A percentile compares a stretch with the other conserved stretches of the same genome.
Evolutionary conservation across 2,329 filamentous ascomycete species (phyloP).

Genomic region (Fusarium bulbicola): DNA sequence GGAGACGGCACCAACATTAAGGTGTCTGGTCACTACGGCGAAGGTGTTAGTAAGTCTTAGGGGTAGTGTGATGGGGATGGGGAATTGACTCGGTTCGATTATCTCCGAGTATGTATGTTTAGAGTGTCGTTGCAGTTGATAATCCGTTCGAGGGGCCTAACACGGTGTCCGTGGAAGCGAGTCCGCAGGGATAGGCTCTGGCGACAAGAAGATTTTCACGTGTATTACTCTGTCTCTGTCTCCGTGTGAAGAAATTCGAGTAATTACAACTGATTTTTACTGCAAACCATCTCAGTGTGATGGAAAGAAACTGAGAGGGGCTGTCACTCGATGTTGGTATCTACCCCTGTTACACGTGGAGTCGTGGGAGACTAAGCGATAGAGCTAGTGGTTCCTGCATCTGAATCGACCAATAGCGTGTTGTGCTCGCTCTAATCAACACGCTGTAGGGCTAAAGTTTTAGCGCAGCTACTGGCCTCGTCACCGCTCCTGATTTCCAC

Average conservation of each 20-base stretch:
- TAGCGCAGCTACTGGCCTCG: not conserved
- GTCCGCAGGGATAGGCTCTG: not conserved
- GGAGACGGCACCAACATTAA: not conserved
- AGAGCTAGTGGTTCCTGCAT: conserved; percentile 21
- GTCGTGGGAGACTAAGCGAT: conserved; percentile 9
- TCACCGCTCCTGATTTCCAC: conserved; percentile 12
- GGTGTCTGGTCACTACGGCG: not conserved
- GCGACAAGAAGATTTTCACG: not conserved
- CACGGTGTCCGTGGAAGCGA: not conserved
- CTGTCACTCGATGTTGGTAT: not conserved
- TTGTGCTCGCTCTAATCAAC: not conserved
- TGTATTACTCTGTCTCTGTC: not conserved
- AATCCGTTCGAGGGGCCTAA: not conserved
- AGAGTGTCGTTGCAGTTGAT: not conserved
- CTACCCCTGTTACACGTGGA: conserved; percentile 27
- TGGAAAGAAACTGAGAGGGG: not conserved
- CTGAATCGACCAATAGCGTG: conserved; percentile 12
- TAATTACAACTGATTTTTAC: not conserved
- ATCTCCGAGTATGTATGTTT: not conserved
- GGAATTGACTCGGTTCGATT: not conserved
- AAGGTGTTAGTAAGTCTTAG: not conserved
- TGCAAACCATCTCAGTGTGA: not conserved
- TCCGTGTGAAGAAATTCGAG: not conserved
- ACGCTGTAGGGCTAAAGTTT: conserved; percentile 15
- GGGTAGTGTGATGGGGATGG: not conserved